These are phyloP conservation scores for Gnomoniopsis sp. DNA, from an alignment of 2,329 filamentous ascomycete species.

Conservation along the genomic window DNA sequence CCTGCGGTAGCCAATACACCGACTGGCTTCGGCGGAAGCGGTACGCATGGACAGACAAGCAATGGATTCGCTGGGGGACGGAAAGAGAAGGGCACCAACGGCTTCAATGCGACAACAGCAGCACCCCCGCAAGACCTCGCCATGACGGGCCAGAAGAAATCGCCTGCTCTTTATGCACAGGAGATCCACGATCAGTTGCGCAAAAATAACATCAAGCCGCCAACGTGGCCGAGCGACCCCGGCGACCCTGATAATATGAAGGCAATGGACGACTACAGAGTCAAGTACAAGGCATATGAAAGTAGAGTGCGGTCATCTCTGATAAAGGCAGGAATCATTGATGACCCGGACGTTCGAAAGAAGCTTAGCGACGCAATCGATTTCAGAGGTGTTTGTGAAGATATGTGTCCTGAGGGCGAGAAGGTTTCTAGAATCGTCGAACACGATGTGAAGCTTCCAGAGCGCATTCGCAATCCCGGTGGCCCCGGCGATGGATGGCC, in stretches of 20 bases:
- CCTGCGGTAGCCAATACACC: neutral
- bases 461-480: conserved; percentile 44
- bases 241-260: conserved; percentile 49
- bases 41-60: conserved; percentile 3
- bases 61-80: conserved; percentile 15
- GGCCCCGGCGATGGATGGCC: conserved; percentile 40
- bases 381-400: conserved; percentile 66
- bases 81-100: conserved; percentile 1
- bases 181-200: conserved; percentile 50
- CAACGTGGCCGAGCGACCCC: conserved; percentile 53
- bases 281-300: conserved; percentile 55
- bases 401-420: conserved; percentile 68
- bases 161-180: conserved; percentile 36
- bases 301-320: conserved; percentile 54
- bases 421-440: conserved; percentile 61
- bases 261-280: conserved; percentile 52
- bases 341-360: conserved; percentile 62
- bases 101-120: conserved; percentile 3
- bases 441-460: conserved; percentile 52
- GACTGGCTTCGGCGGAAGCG: conserved; percentile 8
- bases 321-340: conserved; percentile 58
- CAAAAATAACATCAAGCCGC: conserved; percentile 52
- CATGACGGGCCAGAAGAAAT: conserved; percentile 16
- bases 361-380: conserved; percentile 61
- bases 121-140: neutral